A percentile compares a stretch with the other conserved stretches of the same genome.
Evolutionary conservation across 495 filamentous ascomycete species (phyloP).

Genomic region (Tuber umbilicatum): DNA sequence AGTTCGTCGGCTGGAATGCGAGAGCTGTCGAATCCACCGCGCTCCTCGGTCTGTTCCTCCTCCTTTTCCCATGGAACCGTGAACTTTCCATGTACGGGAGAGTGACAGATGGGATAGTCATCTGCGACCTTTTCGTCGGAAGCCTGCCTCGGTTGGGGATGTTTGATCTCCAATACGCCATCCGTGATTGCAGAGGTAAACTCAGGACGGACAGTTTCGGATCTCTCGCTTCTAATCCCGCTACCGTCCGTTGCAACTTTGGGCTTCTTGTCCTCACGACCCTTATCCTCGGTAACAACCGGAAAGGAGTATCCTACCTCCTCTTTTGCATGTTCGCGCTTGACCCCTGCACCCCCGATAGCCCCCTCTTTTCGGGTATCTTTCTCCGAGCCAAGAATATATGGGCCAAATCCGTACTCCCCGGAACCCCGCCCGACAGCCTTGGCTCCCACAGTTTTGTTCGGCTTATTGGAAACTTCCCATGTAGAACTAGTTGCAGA

Average conservation of each 20-base stretch:
- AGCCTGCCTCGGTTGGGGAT: conserved; percentile 13
- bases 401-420: conserved; percentile 36
- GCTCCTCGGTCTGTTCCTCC: conserved; percentile 11
- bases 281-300: conserved; percentile 18
- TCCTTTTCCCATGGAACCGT: conserved; percentile 24
- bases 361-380: conserved; percentile 31
- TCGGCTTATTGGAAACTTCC: conserved; percentile 26
- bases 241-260: conserved; percentile 21
- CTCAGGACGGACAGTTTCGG: conserved; percentile 40
- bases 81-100: conserved; percentile 35
- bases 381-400: conserved; percentile 32
- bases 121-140: conserved; percentile 11
- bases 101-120: conserved; percentile 41
- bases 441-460: conserved; percentile 16
- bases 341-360: conserved; percentile 25
- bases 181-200: conserved; percentile 38
- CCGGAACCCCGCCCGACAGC: conserved; percentile 31
- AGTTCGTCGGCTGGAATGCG: conserved; percentile 33
- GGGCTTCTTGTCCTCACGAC: conserved; percentile 13
- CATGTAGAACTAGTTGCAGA: conserved; percentile 35
- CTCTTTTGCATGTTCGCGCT: conserved; percentile 32
- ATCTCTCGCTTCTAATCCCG: conserved; percentile 34
- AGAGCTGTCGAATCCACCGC: conserved; percentile 19
- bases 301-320: conserved; percentile 37
- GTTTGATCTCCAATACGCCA: conserved; percentile 17